A percentile compares a stretch with the other conserved stretches of the same genome.
Evolutionary conservation across 345 rosid genomes (phyloP).

Genomic region (Populus pruinosa): DNA sequence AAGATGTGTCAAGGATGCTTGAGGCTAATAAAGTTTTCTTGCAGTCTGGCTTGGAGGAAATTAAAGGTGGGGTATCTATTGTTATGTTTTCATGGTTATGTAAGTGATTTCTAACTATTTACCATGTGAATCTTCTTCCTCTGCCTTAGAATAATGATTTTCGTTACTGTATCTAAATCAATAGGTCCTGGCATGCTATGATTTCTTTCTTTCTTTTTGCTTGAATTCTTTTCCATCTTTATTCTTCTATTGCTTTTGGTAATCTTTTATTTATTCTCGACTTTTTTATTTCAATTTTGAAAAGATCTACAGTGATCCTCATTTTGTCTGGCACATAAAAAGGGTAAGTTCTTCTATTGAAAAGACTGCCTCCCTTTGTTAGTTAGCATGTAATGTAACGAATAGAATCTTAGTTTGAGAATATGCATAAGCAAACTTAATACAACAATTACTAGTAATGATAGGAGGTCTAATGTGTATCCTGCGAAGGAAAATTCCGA

Average conservation of each 20-base stretch:
- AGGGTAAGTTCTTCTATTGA: not conserved
- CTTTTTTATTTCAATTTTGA: not conserved
- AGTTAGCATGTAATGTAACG: not conserved
- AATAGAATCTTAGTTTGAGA: not conserved
- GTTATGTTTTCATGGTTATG: not conserved
- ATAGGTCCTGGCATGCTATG: not conserved
- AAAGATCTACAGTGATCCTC: not conserved
- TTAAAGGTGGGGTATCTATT: slow-evolving; percentile 46
- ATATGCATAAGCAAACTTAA: not conserved
- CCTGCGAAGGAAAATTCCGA: too few relatives aligned
- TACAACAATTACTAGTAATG: not conserved
- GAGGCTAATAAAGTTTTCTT: slow-evolving; percentile 54
- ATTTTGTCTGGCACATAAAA: not conserved
- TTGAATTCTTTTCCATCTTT: not conserved
- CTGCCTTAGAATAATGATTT: not conserved
- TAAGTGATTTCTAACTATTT: not conserved
- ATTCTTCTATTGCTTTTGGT: not conserved
- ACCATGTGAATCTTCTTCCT: not conserved
- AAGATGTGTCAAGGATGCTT: slow-evolving; percentile 66
- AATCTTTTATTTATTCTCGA: not conserved
- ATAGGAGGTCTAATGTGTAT: not conserved
- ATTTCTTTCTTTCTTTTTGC: not conserved
- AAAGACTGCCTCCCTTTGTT: not conserved
- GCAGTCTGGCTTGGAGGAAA: slow-evolving; percentile 53
- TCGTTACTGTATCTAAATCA: not conserved